Evolutionary conservation across 345 rosid genomes (phyloP).

Genomic region (Psidium friedrichsthalianum): DNA sequence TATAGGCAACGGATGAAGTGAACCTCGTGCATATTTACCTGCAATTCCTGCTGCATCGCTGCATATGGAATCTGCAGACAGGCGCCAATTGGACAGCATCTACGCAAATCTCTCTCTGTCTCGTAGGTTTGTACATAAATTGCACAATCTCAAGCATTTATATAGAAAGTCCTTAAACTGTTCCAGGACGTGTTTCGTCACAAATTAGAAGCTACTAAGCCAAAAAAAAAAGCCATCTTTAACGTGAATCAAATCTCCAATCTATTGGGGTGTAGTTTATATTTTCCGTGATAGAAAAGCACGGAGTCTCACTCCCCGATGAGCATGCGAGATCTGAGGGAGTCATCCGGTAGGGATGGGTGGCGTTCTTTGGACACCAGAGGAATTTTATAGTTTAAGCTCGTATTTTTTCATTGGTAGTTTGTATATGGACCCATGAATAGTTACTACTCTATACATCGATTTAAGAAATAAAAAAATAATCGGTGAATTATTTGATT

Average conservation of each 20-base stretch:
- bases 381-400: no score
- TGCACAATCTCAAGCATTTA: neutral
- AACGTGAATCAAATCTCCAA: neutral
- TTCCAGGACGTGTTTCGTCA: neutral
- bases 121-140: neutral
- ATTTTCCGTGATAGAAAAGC: no score
- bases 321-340: no score
- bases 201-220: neutral
- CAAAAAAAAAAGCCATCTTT: neutral
- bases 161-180: neutral
- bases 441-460: no score
- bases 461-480: no score
- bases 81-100: conserved; percentile 12
- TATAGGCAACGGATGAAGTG: neutral
- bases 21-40: conserved; percentile 9
- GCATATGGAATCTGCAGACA: conserved; percentile 15
- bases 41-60: conserved; percentile 44
- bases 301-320: no score
- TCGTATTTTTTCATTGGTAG: no score
- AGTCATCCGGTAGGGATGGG: no score
- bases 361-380: no score
- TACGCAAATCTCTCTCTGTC: neutral
- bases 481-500: no score
- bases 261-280: no score
- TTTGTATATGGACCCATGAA: no score